Percentiles rank a stretch among this genome's conserved stretches.
These are phyloP conservation scores for Eimeria brunetti DNA, from an alignment of 169 alveolate genomes.

Conservation along the genomic window DNA sequence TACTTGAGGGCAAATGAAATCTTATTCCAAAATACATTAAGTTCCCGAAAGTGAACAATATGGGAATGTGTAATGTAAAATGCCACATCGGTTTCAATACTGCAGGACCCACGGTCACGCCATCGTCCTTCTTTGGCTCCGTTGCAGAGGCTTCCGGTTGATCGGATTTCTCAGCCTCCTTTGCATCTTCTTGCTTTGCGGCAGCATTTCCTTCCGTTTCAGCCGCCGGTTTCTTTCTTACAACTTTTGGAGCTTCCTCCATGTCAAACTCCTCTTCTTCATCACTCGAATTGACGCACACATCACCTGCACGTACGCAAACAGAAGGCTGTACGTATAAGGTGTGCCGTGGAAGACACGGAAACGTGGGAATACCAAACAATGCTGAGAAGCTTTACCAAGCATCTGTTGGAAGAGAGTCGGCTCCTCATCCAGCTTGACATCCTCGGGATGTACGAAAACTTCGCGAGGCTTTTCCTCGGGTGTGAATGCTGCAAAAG, in stretches of 20 bases:
- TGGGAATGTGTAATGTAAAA: neutral
- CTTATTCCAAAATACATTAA: neutral
- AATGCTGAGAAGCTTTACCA: slow-evolving; percentile 34
- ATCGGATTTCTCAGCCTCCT: neutral
- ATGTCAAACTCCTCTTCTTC: slow-evolving; percentile 74
- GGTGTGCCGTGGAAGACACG: neutral
- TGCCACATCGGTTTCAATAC: neutral
- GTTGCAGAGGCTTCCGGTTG: slow-evolving; percentile 24
- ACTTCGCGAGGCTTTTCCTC: slow-evolving; percentile 80
- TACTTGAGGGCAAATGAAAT: neutral
- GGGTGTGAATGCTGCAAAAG: slow-evolving; percentile 71
- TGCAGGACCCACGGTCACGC: neutral
- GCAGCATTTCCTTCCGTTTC: slow-evolving; percentile 58
- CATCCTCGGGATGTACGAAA: slow-evolving; percentile 80
- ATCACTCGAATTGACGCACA: slow-evolving; percentile 71
- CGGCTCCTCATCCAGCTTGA: slow-evolving; percentile 78
- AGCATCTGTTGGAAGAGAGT: slow-evolving; percentile 83
- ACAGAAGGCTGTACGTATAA: neutral
- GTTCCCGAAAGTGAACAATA: neutral
- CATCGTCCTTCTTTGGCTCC: neutral
- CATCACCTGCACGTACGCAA: slow-evolving; percentile 51
- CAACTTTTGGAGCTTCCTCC: slow-evolving; percentile 70
- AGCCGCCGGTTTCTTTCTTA: slow-evolving; percentile 40
- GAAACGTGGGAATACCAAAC: neutral
- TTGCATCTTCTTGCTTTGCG: slow-evolving; percentile 9